Evolutionary conservation across 164 flowering plant species (phyloP), one percentile per base, ranked within the genome.

Genomic region (Berberis thunbergii): DNA sequence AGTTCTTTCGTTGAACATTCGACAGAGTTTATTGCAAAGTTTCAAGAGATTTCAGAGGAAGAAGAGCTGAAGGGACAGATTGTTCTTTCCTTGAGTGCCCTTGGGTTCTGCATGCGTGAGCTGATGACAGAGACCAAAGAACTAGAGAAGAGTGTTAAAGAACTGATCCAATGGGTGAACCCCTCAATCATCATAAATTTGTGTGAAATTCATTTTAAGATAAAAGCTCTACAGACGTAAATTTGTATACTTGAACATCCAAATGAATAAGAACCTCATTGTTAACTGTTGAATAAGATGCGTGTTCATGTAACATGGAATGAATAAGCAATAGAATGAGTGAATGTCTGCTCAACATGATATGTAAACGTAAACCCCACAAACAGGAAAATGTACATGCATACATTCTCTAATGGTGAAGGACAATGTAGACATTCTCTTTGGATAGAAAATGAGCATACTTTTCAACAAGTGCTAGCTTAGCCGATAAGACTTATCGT

Each of bases 121-220:
- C 56, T 90, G 66, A 69, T 75, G 67, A 82, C 58, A 65, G 94
- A 90, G 59, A 66, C 77, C 4, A 71, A 48, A 57, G 80, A 83
- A 70, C 74, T 87, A 42, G 90, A 81, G 68, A 78, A 75, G 53
- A 74, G 74, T 41, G 71, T 89, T 12, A 73, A 69, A 75, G 91
- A 86, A 66, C 73, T 93, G 49, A 62, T 83, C 41, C 83, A 83
- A 60, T 86, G 81, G 84, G 96, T 86, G 67, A 88, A 87, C 66
- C 89, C 88, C 4, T 48, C 76, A 2, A 65, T 65, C 42, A 73
- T 72, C 46, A 54, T 84, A 52, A 78, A 84, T 61, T 75, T 84
- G 73, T 57, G 70, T 69, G 89, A 87, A 43, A 81, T 87, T 43
- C 71, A 76, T n/a, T 74, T 79, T 59, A 76, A 75, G 67, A 52